Evolutionary conservation across 169 alveolate genomes (phyloP).

Genomic region (Eimeria brunetti): DNA sequence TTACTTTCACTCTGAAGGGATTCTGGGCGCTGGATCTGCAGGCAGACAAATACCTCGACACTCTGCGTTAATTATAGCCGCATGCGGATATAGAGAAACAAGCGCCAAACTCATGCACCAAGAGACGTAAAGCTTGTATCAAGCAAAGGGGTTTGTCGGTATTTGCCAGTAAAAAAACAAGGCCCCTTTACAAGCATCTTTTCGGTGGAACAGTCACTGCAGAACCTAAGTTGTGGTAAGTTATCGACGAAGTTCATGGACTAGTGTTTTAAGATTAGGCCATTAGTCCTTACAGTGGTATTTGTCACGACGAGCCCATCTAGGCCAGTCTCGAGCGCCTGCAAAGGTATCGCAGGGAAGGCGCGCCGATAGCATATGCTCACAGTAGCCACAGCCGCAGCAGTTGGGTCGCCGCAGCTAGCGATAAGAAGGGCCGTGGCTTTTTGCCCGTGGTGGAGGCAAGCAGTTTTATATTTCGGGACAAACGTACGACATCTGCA

Average conservation of each 20-base stretch:
- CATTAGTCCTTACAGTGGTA: slow-evolving; percentile 87
- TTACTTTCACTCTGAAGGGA: slow-evolving; percentile 69
- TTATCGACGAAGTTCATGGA: not conserved
- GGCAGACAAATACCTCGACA: not conserved
- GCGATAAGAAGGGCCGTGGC: not conserved
- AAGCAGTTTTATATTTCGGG: not conserved
- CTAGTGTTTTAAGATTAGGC: not conserved
- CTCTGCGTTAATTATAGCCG: not conserved
- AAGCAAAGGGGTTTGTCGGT: not conserved
- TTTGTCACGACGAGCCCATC: slow-evolving; percentile 92
- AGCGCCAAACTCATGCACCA: not conserved
- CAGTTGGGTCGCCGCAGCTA: not conserved
- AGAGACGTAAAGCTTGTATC: not conserved
- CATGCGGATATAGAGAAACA: too few species aligned
- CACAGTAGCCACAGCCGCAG: not conserved
- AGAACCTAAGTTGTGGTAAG: not conserved
- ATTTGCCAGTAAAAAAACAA: not conserved
- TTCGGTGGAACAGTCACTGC: not conserved
- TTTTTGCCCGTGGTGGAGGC: not conserved
- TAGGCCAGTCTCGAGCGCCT: slow-evolving; percentile 86
- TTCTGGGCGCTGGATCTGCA: slow-evolving; percentile 81
- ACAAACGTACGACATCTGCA: slow-evolving; percentile 85
- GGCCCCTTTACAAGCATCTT: not conserved
- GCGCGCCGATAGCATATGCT: not conserved
- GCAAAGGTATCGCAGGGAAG: not conserved